Evolutionary conservation across 2,329 filamentous ascomycete species (phyloP).

Genomic region (Diaporthe citrichinensis): DNA sequence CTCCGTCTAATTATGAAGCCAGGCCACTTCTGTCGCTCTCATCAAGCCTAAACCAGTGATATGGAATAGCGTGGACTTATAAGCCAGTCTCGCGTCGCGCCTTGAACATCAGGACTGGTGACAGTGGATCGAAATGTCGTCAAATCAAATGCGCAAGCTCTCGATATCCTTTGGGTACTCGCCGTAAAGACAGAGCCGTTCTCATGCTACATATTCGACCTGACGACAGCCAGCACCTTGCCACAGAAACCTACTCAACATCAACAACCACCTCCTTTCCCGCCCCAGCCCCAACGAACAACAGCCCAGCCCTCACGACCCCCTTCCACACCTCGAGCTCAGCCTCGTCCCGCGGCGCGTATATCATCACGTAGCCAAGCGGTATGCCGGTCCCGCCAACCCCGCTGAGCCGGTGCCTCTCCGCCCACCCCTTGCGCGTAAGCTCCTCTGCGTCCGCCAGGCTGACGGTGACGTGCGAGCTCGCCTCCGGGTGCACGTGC

Average conservation of each 20-base stretch:
- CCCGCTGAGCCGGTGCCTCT: slow-evolving; percentile 55
- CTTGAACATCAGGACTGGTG: no score
- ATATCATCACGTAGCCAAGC: slow-evolving; percentile 56
- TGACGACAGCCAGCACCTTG: no score
- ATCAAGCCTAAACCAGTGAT: no score
- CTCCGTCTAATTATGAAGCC: no score
- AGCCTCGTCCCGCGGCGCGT: slow-evolving; percentile 54
- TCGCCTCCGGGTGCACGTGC: slow-evolving; percentile 57
- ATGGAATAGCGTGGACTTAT: not conserved
- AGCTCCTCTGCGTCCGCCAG: slow-evolving; percentile 54
- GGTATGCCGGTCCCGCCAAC: slow-evolving; percentile 46
- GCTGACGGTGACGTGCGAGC: slow-evolving; percentile 55
- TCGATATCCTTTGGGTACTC: not conserved
- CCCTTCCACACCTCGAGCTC: slow-evolving; percentile 53
- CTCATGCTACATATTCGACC: not conserved
- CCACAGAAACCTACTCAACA: not conserved
- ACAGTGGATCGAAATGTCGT: no score
- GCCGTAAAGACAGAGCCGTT: not conserved
- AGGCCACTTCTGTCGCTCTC: not conserved
- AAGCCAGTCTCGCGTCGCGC: not conserved
- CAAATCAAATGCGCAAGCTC: not conserved
- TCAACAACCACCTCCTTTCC: slow-evolving; percentile 21
- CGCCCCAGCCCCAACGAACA: slow-evolving; percentile 36
- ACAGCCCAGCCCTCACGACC: slow-evolving; percentile 43
- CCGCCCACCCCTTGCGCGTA: slow-evolving; percentile 56